phyloP scores from a whole-genome alignment of 2,329 filamentous ascomycete genomes.

The Alternaria postmessia region DNA sequence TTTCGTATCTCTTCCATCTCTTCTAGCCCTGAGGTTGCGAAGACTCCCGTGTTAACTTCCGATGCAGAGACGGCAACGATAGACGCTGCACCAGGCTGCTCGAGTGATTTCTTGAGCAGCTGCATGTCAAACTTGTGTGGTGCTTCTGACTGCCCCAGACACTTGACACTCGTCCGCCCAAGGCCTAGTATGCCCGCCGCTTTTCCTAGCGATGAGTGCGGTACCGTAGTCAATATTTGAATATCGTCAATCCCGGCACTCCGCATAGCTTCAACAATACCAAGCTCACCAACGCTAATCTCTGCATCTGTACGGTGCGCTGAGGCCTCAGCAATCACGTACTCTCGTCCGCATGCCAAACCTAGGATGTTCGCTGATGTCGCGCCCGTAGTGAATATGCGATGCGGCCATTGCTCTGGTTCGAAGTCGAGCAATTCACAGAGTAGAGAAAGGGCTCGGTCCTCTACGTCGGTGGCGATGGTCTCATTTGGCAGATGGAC shows the following conservation, averaged over 20 bases:
- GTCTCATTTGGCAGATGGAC: constrained; percentile 82
- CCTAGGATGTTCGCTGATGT: constrained; percentile 72
- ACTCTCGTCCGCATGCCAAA: constrained; percentile 75
- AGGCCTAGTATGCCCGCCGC: constrained; percentile 83
- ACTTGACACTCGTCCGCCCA: constrained; percentile 72
- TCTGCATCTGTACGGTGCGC: constrained; percentile 41
- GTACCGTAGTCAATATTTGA: constrained; percentile 80
- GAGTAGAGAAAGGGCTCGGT: constrained; percentile 73
- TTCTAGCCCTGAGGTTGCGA: constrained; percentile 66
- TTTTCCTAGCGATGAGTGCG: constrained; percentile 85
- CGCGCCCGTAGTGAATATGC: constrained; percentile 79
- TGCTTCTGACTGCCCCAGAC: constrained; percentile 62
- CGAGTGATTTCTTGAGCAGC: constrained; percentile 68
- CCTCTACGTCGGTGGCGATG: constrained; percentile 78
- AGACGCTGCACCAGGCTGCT: constrained; percentile 64
- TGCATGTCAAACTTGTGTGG: constrained; percentile 76
- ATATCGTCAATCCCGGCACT: constrained; percentile 71
- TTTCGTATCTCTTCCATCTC: constrained; percentile 70
- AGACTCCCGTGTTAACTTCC: constrained; percentile 90
- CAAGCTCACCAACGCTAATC: constrained; percentile 69
- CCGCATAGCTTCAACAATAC: constrained; percentile 72
- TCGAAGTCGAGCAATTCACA: constrained; percentile 71
- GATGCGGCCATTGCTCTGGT: constrained; percentile 69
- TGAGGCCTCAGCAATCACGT: constrained; percentile 61
- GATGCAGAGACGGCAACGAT: constrained; percentile 84